Percentiles rank a stretch among this genome's conserved stretches.
These are phyloP conservation scores for Glutinoglossum americanum DNA, from an alignment of 495 filamentous ascomycete genomes.

Conservation along the genomic window DNA sequence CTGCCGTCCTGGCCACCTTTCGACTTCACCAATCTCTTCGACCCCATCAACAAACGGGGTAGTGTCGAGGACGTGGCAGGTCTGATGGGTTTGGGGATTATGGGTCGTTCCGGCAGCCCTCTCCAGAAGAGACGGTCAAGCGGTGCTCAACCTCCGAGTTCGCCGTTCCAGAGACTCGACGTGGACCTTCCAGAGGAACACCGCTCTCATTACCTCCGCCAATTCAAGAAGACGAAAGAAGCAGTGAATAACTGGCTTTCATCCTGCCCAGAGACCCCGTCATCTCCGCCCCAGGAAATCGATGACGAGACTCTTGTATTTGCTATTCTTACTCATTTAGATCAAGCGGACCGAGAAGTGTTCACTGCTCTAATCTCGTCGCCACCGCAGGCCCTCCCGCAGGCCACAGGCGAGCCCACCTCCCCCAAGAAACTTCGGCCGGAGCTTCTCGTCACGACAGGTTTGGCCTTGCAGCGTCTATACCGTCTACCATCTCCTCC, in stretches of 20 bases:
- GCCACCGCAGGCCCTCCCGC: conserved; percentile 17
- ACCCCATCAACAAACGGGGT: neutral
- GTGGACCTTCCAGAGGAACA: conserved; percentile 83
- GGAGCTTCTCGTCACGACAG: conserved; percentile 46
- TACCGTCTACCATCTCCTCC: conserved; percentile 53
- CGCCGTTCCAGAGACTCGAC: conserved; percentile 65
- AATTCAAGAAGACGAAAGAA: conserved; percentile 66
- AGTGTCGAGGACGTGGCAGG: neutral
- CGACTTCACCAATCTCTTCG: conserved; percentile 30
- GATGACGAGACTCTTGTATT: conserved; percentile 87
- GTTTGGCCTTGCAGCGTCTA: conserved; percentile 58
- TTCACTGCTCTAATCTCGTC: conserved; percentile 51
- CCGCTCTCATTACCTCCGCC: conserved; percentile 66
- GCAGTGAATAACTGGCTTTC: conserved; percentile 74
- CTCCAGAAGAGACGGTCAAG: conserved; percentile 22
- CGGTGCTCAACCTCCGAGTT: conserved; percentile 11
- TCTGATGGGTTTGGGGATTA: conserved; percentile 1
- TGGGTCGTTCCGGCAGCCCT: conserved; percentile 8
- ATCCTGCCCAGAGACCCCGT: conserved; percentile 46
- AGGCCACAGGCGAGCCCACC: conserved; percentile 31
- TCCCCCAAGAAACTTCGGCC: conserved; percentile 34
- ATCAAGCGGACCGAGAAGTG: conserved; percentile 45
- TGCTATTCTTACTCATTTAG: conserved; percentile 74
- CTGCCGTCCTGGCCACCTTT: conserved; percentile 79
- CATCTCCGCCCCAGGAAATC: conserved; percentile 58